Evolutionary conservation across 1,139 yeast genomes (phyloP).

Genomic region (Candida sp.): DNA sequence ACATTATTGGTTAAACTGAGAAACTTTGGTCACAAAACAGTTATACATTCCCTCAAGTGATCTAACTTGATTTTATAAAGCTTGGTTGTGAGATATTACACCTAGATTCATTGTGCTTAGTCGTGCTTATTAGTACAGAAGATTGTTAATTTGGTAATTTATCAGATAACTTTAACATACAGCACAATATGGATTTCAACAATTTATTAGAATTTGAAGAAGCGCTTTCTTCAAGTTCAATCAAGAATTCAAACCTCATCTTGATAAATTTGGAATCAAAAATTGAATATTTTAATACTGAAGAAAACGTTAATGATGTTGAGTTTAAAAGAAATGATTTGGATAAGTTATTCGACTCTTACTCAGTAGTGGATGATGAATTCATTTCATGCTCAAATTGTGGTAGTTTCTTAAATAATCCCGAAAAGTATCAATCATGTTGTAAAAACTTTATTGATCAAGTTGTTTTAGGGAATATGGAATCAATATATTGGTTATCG

Average conservation of each 20-base stretch:
- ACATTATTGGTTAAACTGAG: too few relatives aligned
- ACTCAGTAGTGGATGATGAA: constrained; percentile 29
- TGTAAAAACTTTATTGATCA: constrained; percentile 7
- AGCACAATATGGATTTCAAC: constrained; percentile 23
- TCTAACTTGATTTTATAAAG: too few relatives aligned
- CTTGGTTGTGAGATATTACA: too few relatives aligned
- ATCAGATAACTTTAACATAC: background rate
- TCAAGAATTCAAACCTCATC: constrained; percentile 16
- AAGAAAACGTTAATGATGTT: constrained; percentile 4
- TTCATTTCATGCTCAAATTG: constrained; percentile 30
- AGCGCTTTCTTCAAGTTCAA: constrained; percentile 24
- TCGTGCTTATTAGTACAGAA: background rate
- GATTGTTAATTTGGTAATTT: too few relatives aligned
- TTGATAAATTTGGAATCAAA: constrained; percentile 28
- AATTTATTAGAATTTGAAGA: constrained; percentile 42
- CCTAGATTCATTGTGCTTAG: background rate
- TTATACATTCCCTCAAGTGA: too few relatives aligned
- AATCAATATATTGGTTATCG: constrained; percentile 42
- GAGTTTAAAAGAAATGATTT: constrained; percentile 5
- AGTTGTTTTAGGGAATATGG: constrained; percentile 18
- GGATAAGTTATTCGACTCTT: constrained; percentile 13
- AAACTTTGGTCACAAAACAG: too few relatives aligned
- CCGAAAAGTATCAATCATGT: constrained; percentile 8
- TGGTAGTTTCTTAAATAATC: constrained; percentile 12
- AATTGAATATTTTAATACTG: constrained; percentile 18